These are phyloP conservation scores for Trichoderma gracile DNA, from an alignment of 2,329 filamentous ascomycete species.

Conservation along the genomic window DNA sequence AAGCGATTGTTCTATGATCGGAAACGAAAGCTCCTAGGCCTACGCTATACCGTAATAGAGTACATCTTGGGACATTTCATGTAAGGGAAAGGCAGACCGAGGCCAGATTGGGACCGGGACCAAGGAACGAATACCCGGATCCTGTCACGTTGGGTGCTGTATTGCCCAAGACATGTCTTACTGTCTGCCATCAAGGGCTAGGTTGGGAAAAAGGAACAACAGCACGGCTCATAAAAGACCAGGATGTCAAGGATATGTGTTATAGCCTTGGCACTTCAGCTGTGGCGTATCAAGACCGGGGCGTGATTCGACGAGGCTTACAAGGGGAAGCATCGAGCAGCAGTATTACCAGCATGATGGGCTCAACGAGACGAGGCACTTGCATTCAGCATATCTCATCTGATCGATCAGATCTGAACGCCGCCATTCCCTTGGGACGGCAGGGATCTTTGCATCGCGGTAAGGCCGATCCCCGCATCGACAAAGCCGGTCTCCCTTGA, in stretches of 20 bases:
- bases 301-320: background rate
- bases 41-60: background rate
- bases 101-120: background rate
- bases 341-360: background rate
- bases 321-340: background rate
- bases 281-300: background rate
- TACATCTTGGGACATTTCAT: background rate
- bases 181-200: background rate
- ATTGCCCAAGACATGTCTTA: conserved; percentile 7
- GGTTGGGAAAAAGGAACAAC: too few relatives aligned
- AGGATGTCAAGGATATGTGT: background rate
- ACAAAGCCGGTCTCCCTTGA: conserved; percentile 12
- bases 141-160: background rate
- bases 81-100: background rate
- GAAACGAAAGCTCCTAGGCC: background rate
- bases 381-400: background rate
- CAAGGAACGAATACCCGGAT: conserved; percentile 7
- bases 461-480: conserved; percentile 12
- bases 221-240: background rate
- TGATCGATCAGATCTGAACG: background rate
- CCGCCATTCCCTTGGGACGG: background rate
- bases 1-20: too few relatives aligned
- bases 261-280: background rate
- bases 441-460: background rate
- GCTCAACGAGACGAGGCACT: background rate